phyloP scores from a whole-genome alignment of 1,139 yeast genomes.

The Sugiyamaella xylanicola region DNA sequence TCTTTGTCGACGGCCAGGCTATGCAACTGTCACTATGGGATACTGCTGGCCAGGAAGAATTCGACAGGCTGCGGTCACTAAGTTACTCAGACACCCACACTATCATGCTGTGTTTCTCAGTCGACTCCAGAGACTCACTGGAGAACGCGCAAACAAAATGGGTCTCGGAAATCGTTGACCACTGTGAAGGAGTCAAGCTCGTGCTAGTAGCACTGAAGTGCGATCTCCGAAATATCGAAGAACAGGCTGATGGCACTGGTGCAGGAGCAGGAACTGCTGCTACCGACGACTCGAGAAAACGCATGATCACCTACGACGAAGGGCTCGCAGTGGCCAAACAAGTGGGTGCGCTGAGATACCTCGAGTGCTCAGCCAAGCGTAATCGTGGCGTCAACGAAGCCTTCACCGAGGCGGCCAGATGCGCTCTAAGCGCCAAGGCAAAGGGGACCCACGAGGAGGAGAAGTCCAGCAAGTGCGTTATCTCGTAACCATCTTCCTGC shows the following conservation, averaged over 20 bases:
- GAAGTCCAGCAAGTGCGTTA: constrained; percentile 25
- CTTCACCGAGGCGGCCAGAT: constrained; percentile 94
- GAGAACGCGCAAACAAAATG: constrained; percentile 94
- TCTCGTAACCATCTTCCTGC: constrained; percentile 3
- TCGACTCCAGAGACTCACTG: constrained; percentile 90
- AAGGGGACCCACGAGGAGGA: constrained; percentile 59
- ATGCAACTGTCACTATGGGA: constrained; percentile 96
- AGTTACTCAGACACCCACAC: constrained; percentile 96
- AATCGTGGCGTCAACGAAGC: constrained; percentile 97
- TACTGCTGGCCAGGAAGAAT: constrained; percentile 99
- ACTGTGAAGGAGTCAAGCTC: constrained; percentile 93
- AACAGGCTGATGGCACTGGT: constrained; percentile 28
- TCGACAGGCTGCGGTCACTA: constrained; percentile 85
- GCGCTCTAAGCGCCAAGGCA: constrained; percentile 88
- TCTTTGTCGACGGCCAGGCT: constrained; percentile 91
- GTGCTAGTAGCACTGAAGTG: constrained; percentile 94
- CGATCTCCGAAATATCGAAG: constrained; percentile 70
- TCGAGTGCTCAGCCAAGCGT: constrained; percentile 88
- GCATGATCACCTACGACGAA: constrained; percentile 69
- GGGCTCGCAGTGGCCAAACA: constrained; percentile 78
- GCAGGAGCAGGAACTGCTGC: constrained; percentile 37
- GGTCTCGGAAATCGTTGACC: constrained; percentile 96
- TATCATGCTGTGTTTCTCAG: constrained; percentile 92
- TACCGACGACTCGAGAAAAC: constrained; percentile 41
- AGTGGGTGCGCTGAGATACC: constrained; percentile 74